Percentiles rank a stretch among this genome's conserved stretches.
Conservation (phyloP, 441 rosid species). For the Adansonia gregorii region DNA sequence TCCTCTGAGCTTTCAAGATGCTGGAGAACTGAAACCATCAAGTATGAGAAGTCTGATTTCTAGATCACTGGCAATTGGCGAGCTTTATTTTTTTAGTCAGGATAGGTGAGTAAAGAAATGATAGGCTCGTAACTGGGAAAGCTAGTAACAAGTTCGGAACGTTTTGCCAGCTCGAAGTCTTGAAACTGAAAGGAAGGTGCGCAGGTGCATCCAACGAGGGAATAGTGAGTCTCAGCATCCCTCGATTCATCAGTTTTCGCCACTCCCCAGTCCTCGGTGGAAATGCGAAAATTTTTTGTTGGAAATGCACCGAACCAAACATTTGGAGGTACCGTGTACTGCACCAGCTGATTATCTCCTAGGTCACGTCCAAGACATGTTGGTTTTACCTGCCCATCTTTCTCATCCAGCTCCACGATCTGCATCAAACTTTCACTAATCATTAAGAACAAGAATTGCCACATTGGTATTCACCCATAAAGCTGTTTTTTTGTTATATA, state of each 20-base stretch:
- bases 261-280: conserved; percentile 43
- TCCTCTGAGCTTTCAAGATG: not conserved
- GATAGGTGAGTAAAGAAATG: conserved; percentile 59
- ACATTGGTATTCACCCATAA: not conserved
- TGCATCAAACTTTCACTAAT: conserved; percentile 30
- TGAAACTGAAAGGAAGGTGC: conserved; percentile 88
- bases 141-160: conserved; percentile 52
- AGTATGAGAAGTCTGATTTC: not conserved
- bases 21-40: not conserved
- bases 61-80: not conserved
- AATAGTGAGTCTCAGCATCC: conserved; percentile 64
- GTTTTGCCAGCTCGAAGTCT: conserved; percentile 76
- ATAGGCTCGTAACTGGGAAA: conserved; percentile 58
- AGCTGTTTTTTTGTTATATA: not conserved
- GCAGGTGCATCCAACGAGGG: conserved; percentile 89
- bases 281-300: conserved; percentile 53
- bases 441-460: not conserved
- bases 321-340: conserved; percentile 74
- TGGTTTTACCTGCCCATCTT: conserved; percentile 55
- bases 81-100: conserved; percentile 34
- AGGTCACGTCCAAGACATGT: conserved; percentile 70
- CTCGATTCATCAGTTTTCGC: conserved; percentile 53
- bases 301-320: conserved; percentile 90
- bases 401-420: conserved; percentile 67
- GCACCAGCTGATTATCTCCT: conserved; percentile 57